These are phyloP conservation scores for Solanum aculeatissimum DNA, from an alignment of 305 asterid species.

Conservation along the genomic window DNA sequence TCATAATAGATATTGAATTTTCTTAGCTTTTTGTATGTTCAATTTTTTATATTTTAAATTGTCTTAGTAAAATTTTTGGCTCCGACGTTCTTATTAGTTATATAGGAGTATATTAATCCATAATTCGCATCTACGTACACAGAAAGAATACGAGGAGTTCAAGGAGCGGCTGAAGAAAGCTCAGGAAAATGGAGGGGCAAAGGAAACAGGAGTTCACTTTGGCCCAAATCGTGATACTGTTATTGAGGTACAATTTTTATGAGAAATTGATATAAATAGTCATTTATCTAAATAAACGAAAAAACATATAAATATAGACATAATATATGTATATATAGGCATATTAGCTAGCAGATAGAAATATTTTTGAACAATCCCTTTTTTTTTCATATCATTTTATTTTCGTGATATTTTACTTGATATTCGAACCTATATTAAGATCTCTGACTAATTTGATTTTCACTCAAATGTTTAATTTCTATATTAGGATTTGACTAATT, in stretches of 20 bases:
- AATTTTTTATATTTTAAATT: too few species aligned
- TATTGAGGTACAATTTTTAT: slow-evolving; percentile 18
- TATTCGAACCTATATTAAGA: neutral
- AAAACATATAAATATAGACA: neutral
- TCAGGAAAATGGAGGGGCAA: neutral
- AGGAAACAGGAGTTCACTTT: neutral
- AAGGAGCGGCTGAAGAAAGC: slow-evolving; percentile 11
- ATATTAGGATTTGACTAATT: neutral
- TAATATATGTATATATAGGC: neutral
- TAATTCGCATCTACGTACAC: neutral
- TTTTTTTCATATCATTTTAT: neutral
- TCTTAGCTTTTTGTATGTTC: too few species aligned
- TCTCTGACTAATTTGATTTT: neutral
- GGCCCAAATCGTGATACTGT: slow-evolving; percentile 18
- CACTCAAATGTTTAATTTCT: neutral
- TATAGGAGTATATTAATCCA: neutral
- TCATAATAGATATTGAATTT: too few species aligned
- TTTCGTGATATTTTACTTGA: neutral
- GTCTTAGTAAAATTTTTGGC: too few species aligned
- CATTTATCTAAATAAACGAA: neutral
- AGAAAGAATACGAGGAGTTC: slow-evolving; percentile 27
- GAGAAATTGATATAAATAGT: neutral
- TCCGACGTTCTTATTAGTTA: too few species aligned
- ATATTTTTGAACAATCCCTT: neutral
- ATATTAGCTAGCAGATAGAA: neutral